phyloP scores from a whole-genome alignment of 371 early-diverging fungal genomes.

The Mucor sp. region DNA sequence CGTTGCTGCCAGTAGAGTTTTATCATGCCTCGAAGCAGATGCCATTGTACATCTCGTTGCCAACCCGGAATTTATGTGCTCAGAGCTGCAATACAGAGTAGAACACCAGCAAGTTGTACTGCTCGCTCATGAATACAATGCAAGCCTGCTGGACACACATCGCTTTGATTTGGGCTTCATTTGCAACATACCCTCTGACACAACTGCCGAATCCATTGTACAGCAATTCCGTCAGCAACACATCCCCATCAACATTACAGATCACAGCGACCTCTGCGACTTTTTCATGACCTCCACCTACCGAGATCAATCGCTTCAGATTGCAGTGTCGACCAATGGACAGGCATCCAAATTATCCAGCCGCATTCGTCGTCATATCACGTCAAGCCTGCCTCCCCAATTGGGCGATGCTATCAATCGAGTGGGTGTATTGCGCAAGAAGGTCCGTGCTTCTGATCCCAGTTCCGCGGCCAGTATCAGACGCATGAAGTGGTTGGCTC shows the following conservation, averaged over 20 bases:
- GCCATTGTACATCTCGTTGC: conserved; percentile 61
- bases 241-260: conserved; percentile 81
- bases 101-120: conserved; percentile 44
- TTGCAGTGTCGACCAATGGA: conserved; percentile 82
- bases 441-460: conserved; percentile 60
- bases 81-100: conserved; percentile 60
- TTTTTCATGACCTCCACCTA: conserved; percentile 82
- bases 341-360: conserved; percentile 77
- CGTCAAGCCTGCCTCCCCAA: conserved; percentile 54
- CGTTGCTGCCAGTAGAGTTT: conserved; percentile 68
- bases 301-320: conserved; percentile 71
- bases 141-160: conserved; percentile 4
- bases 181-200: conserved; percentile 13
- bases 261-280: conserved; percentile 75
- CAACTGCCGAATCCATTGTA: conserved; percentile 40
- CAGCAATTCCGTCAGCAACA: conserved; percentile 44
- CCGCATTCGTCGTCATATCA: conserved; percentile 65
- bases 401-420: conserved; percentile 67
- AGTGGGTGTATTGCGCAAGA: conserved; percentile 60
- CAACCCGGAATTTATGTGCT: conserved; percentile 31
- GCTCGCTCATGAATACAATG: conserved; percentile 5
- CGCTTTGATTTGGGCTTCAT: conserved; percentile 41
- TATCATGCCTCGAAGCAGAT: conserved; percentile 73
- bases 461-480: conserved; percentile 51
- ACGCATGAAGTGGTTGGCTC: conserved; percentile 76